These are phyloP conservation scores for Penicillium cosmopolitanum DNA, from an alignment of 495 filamentous ascomycete genomes.

Conservation along the genomic window DNA sequence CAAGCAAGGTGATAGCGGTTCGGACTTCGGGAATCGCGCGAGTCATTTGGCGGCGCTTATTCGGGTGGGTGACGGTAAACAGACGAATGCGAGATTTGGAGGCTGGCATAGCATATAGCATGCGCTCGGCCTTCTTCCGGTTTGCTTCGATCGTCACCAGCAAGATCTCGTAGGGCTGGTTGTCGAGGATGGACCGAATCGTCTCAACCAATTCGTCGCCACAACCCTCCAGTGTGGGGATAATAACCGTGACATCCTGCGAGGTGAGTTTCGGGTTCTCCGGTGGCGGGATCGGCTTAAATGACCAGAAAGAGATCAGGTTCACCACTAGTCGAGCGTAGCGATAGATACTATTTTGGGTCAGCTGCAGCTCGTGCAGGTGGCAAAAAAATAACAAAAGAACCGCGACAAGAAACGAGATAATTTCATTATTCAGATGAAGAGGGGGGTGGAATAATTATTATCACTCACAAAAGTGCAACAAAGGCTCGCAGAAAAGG, in stretches of 20 bases:
- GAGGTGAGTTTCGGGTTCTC: constrained; percentile 65
- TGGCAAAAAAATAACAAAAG: constrained; percentile 4
- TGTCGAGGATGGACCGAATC: constrained; percentile 59
- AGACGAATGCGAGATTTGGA: constrained; percentile 55
- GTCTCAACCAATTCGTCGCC: constrained; percentile 62
- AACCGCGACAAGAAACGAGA: neutral
- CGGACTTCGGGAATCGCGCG: constrained; percentile 75
- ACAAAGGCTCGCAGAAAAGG: constrained; percentile 52
- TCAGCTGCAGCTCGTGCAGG: constrained; percentile 17
- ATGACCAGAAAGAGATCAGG: constrained; percentile 64
- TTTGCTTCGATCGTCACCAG: constrained; percentile 69
- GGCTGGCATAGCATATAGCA: constrained; percentile 55
- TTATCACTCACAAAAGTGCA: constrained; percentile 48
- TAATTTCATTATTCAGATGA: no score
- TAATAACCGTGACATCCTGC: constrained; percentile 74
- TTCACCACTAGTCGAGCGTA: constrained; percentile 71
- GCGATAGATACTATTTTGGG: constrained; percentile 54
- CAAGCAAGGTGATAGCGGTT: constrained; percentile 77
- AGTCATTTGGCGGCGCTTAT: constrained; percentile 85
- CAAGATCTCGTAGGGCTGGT: constrained; percentile 59
- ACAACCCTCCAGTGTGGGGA: constrained; percentile 69
- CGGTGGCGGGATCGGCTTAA: constrained; percentile 64
- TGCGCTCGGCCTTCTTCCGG: constrained; percentile 53
- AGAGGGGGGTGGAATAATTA: neutral
- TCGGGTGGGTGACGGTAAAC: constrained; percentile 62